Evolutionary conservation across 345 rosid genomes (phyloP), one percentile per base, ranked within the genome.

Genomic region (Reutealis trisperma): DNA sequence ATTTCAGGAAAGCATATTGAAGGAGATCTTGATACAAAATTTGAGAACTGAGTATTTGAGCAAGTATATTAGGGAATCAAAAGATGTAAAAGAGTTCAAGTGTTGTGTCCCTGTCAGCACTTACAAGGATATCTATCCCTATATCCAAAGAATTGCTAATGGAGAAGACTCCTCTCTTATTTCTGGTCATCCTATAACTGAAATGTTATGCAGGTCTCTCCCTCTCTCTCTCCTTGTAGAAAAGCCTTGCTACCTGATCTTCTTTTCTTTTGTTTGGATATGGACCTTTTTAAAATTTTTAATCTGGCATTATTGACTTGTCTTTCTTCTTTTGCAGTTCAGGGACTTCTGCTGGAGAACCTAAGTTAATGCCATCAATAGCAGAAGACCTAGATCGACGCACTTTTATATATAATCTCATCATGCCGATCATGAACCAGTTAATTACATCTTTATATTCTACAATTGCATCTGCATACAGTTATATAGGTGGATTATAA

Each of bases 301-400:
- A 25, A 37, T 41, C 2, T 47, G 16, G 24, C 9, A 30, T 14
- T 45, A 55, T 8, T 76, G 41, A 70, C 24, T 47, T 22, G 64
- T 58, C n/a, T 63, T 58, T 68, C 51, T 79, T 71, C 51, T 72
- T 77, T 79, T 79, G 64, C 86, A 88, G 94, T 80, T 90, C 94
- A 12, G 94, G 94, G 81, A 90, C 92, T 54, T 88, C 94, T 64
- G 92, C 84, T 19, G 90, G 94, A 68, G 89, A 90, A 80, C 92
- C 92, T 2, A 90, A 87, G 79, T 61, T 90, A 81, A 85, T 80
- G 86, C 94, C 94, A 24, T 86, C 94, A 0, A 88, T 88, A 67
- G 90, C 83, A 47, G 94, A 86, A 77, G 92, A 88, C 73, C 87
- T 88, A 66, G 89, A 88, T 63, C 89, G 94, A 14, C 86, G 92